Percentiles rank a stretch among this genome's conserved stretches.
phyloP scores from a whole-genome alignment of 805 yeast genomes.

The Starmerella stigmatis region DNA sequence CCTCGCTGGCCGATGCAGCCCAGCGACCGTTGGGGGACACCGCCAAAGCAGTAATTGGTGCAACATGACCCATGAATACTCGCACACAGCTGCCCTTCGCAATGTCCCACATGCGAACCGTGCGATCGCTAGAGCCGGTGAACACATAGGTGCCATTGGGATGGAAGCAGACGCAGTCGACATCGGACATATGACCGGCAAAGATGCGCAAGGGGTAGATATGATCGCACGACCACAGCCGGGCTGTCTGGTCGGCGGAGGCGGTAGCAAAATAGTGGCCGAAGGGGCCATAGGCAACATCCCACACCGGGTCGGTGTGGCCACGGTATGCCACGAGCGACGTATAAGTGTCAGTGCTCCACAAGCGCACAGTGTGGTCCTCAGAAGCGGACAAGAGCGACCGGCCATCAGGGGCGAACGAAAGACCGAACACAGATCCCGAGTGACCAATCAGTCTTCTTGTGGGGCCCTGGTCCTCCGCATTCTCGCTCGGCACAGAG shows the following conservation, averaged over 20 bases:
- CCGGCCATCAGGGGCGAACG: conserved; percentile 82
- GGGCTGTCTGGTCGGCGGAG: conserved; percentile 93
- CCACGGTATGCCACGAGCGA: conserved; percentile 91
- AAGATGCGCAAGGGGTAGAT: conserved; percentile 90
- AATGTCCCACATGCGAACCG: conserved; percentile 97
- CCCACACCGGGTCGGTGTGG: conserved; percentile 96
- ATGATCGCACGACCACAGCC: conserved; percentile 97
- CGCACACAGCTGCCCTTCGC: conserved; percentile 80
- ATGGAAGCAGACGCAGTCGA: conserved; percentile 88
- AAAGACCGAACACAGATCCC: conserved; percentile 84
- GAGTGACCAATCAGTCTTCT: conserved; percentile 73
- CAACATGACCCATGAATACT: conserved; percentile 83
- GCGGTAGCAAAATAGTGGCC: conserved; percentile 99
- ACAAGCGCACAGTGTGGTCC: conserved; percentile 81
- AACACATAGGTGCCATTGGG: conserved; percentile 91
- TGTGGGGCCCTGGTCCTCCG: conserved; percentile 28
- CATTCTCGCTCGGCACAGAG: conserved; percentile 21
- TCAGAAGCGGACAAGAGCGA: conserved; percentile 75
- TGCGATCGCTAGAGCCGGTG: conserved; percentile 92
- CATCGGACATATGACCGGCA: conserved; percentile 96
- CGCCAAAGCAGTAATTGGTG: conserved; percentile 74
- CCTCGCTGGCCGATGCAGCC: conserved; percentile 93
- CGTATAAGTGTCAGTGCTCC: conserved; percentile 88
- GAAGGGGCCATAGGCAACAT: conserved; percentile 82
- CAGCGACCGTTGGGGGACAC: conserved; percentile 96